phyloP scores from a whole-genome alignment of 345 rosid genomes.

The Gossypium anomalum region DNA sequence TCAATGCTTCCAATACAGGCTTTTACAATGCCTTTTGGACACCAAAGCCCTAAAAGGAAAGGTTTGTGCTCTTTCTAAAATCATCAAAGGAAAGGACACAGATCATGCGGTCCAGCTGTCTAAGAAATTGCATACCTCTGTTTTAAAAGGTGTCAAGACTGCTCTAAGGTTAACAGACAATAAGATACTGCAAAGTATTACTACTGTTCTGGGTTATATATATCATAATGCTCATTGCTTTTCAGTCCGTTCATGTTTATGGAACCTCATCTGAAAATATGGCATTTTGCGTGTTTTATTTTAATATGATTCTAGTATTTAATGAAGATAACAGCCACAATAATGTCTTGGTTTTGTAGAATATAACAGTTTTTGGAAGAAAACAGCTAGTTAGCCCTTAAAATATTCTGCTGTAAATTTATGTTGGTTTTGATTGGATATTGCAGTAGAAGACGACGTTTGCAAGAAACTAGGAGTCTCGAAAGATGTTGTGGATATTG shows the following conservation, averaged over 20 bases:
- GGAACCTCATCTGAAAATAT: constrained; percentile 3
- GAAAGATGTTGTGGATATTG: constrained; percentile 57
- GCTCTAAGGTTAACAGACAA: neutral
- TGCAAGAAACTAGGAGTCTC: constrained; percentile 28
- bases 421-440: constrained; percentile 23
- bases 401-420: constrained; percentile 4
- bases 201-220: neutral
- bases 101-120: neutral
- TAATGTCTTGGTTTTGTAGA: constrained; percentile 1
- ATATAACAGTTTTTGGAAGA: constrained; percentile 1
- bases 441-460: constrained; percentile 43
- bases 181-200: neutral
- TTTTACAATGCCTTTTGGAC: constrained; percentile 15
- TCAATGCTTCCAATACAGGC: constrained; percentile 7
- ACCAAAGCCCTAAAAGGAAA: constrained; percentile 21
- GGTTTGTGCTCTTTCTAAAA: constrained; percentile 21
- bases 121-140: neutral
- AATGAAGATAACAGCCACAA: neutral
- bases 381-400: neutral
- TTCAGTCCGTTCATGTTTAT: neutral
- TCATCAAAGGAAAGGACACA: neutral
- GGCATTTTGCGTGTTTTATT: neutral
- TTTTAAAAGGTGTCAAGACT: neutral
- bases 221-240: neutral
- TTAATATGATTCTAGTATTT: neutral